Conservation (phyloP, 306 rosid species). For the Astragalus glycyphyllos region DNA sequence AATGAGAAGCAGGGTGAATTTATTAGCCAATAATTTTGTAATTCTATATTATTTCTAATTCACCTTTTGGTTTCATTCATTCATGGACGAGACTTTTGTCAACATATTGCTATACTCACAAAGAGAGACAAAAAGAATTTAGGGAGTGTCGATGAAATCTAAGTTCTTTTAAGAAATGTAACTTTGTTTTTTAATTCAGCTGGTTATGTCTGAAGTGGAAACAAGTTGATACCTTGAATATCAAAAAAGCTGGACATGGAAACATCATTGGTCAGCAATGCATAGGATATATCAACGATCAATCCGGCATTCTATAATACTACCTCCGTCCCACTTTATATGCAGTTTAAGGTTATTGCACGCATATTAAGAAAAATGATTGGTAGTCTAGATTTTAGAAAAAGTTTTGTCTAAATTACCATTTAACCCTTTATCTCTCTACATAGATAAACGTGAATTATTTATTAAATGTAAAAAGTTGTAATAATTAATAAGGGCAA, state of each 20-base stretch:
- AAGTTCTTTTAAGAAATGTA: slow-evolving; percentile 16
- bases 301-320: background rate
- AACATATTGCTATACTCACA: background rate
- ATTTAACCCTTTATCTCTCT: too few relatives aligned
- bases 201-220: background rate
- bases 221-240: too few relatives aligned
- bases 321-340: too few relatives aligned
- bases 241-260: too few relatives aligned
- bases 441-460: too few relatives aligned
- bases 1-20: slow-evolving; percentile 32
- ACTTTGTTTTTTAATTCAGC: slow-evolving; percentile 5
- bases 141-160: slow-evolving; percentile 16
- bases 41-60: slow-evolving; percentile 39
- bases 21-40: slow-evolving; percentile 28
- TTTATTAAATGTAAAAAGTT: too few relatives aligned
- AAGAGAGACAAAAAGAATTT: background rate
- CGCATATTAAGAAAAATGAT: too few relatives aligned
- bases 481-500: too few relatives aligned
- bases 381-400: too few relatives aligned
- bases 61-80: slow-evolving; percentile 14
- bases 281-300: slow-evolving; percentile 8
- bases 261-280: background rate
- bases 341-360: too few relatives aligned
- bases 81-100: slow-evolving; percentile 29
- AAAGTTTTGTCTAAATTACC: too few relatives aligned